phyloP scores from a whole-genome alignment of 2,329 filamentous ascomycete species.

The Boeremia exigua region DNA sequence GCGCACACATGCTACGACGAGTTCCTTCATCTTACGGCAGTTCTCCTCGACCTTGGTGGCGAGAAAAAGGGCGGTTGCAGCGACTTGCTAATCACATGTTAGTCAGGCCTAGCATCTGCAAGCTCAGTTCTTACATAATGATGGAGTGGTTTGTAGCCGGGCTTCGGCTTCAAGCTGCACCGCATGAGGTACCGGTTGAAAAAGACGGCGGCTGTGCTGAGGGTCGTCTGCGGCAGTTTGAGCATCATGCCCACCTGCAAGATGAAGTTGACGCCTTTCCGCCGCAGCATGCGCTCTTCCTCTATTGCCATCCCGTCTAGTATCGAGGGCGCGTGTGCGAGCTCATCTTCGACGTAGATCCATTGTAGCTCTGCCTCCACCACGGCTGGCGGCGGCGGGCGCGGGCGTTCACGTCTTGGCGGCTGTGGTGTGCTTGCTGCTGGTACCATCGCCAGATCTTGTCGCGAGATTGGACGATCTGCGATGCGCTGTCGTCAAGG shows the following conservation, averaged over 20 bases:
- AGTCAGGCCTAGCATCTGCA: neutral
- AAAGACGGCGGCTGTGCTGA: slow-evolving; percentile 91
- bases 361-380: slow-evolving; percentile 73
- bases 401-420: slow-evolving; percentile 40
- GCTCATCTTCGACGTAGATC: slow-evolving; percentile 85
- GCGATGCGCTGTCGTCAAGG: neutral
- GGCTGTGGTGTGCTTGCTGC: slow-evolving; percentile 26
- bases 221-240: slow-evolving; percentile 87
- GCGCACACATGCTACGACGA: slow-evolving; percentile 91
- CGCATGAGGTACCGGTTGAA: slow-evolving; percentile 98
- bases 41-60: slow-evolving; percentile 98
- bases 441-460: slow-evolving; percentile 36
- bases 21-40: slow-evolving; percentile 91
- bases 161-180: slow-evolving; percentile 77
- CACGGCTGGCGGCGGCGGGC: slow-evolving; percentile 54
- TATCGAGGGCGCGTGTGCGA: slow-evolving; percentile 81
- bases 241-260: slow-evolving; percentile 91
- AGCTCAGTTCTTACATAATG: slow-evolving; percentile 66
- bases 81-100: slow-evolving; percentile 66
- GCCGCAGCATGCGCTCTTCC: slow-evolving; percentile 79
- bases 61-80: slow-evolving; percentile 88
- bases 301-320: slow-evolving; percentile 78
- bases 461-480: neutral
- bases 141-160: slow-evolving; percentile 72
- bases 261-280: slow-evolving; percentile 96